These are phyloP conservation scores for Plectosphaerella sp. DNA, from an alignment of 2,329 filamentous ascomycete genomes.

Conservation along the genomic window DNA sequence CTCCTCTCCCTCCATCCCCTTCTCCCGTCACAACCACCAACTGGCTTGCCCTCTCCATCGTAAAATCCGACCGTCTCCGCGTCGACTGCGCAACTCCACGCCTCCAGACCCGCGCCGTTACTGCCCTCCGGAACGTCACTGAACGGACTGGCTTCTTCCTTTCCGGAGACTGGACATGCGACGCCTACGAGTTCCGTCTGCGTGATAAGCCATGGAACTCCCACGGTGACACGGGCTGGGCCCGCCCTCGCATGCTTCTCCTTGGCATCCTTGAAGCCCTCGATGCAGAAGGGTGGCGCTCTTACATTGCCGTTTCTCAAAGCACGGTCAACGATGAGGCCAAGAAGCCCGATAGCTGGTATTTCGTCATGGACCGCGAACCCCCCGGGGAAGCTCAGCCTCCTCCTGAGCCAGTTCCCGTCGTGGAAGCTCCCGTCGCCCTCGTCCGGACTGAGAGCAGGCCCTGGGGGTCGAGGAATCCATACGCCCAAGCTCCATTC, in stretches of 20 bases:
- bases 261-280: slow-evolving; percentile 14
- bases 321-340: slow-evolving; percentile 11
- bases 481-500: neutral
- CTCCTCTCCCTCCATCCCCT: slow-evolving; percentile 6
- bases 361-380: slow-evolving; percentile 9
- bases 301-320: slow-evolving; percentile 10
- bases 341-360: slow-evolving; percentile 15
- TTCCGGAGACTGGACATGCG: slow-evolving; percentile 11
- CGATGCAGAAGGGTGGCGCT: slow-evolving; percentile 13
- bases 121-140: neutral
- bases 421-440: neutral
- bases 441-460: too few relatives aligned
- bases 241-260: slow-evolving; percentile 11
- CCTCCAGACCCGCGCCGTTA: neutral
- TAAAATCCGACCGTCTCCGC: neutral
- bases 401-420: too few relatives aligned
- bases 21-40: neutral
- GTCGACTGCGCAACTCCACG: neutral
- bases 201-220: slow-evolving; percentile 13
- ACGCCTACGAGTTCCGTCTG: slow-evolving; percentile 15
- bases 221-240: slow-evolving; percentile 5
- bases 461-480: slow-evolving; percentile 1
- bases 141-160: slow-evolving; percentile 7
- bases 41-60: neutral
- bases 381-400: too few relatives aligned